Evolutionary conservation across 2,329 filamentous ascomycete genomes (phyloP), one percentile per base, ranked within the genome.

Genomic region (Seiridium unicorne): DNA sequence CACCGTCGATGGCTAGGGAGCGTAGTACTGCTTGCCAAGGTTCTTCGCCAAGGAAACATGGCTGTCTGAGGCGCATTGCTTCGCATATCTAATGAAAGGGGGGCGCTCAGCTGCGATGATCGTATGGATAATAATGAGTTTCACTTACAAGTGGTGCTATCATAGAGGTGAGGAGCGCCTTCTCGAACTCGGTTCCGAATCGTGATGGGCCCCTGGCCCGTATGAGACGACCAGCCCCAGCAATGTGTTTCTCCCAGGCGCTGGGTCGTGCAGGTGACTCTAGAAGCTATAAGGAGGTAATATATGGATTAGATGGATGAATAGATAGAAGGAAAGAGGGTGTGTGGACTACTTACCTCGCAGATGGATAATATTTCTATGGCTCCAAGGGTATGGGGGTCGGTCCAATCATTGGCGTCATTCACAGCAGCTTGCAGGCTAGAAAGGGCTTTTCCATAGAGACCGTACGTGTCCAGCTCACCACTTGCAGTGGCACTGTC

Each of bases 41-140:
- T 2, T 44, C 55, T 34, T 63, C 63, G 32, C 63, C 62, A n/a
- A 65, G 55, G 53, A 58, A 65, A 46, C 60, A 65, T n/a, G 63
- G 48, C 18, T 63, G 57, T 35, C 40, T 42, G 6, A 51, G 26
- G 8, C 60, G 56, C 8, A 58, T 46, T 31, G 42, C 48, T 35
- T 61, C 60, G 47, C 42, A 63, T 4, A 61, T 49, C 57, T 58
- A 51, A 51, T 57, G 44, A 7, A 46, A 5, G 34, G 13, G 7
- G 34, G 10, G n/a, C 18, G 18, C 18, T 26, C 18, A 26, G 18
- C 18, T 51, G 32, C 4, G 4, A 38, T 44, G 46, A 11, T 11
- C 32, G 32, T 31, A 3, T 31, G 35, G 7, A 13, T 35, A 38
- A 40, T 9, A 9, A 6, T 3, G 36, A 5, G 10, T 7, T 4